phyloP scores from a whole-genome alignment of 306 rosid species.

The Casuarina equisetifolia region DNA sequence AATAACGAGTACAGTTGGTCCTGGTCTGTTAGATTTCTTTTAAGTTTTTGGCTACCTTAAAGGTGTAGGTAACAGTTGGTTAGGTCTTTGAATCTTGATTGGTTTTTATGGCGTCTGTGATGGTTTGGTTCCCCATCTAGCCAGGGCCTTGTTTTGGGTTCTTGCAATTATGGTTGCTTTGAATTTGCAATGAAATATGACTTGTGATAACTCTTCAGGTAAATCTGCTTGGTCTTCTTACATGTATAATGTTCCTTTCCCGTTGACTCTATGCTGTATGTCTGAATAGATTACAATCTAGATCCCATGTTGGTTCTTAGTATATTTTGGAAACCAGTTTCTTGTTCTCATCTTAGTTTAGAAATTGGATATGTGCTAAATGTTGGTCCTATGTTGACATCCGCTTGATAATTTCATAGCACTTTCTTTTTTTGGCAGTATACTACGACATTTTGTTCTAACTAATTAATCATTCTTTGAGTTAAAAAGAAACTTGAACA shows the following conservation, averaged over 20 bases:
- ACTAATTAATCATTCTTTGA: conserved; percentile 11
- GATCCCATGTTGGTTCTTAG: neutral
- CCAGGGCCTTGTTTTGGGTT: neutral
- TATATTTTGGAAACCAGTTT: neutral
- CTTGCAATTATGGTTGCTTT: neutral
- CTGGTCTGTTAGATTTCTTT: neutral
- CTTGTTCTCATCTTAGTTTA: neutral
- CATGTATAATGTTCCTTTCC: neutral
- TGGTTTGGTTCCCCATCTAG: neutral
- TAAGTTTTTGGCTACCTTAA: neutral
- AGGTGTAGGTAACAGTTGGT: neutral
- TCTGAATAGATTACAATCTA: neutral
- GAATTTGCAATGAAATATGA: neutral
- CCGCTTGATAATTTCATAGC: neutral
- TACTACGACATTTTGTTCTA: conserved; percentile 5
- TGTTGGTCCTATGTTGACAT: neutral
- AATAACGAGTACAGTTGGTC: neutral
- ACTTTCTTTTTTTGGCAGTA: neutral
- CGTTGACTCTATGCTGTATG: neutral
- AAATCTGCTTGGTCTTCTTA: neutral
- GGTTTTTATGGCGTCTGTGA: neutral
- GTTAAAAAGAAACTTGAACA: neutral
- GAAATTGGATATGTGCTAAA: too few species aligned
- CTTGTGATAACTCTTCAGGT: conserved; percentile 2
- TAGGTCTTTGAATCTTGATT: neutral